Conservation (phyloP, 73 alveolate genomes). For the Tetrahymena malaccensis region DNA sequence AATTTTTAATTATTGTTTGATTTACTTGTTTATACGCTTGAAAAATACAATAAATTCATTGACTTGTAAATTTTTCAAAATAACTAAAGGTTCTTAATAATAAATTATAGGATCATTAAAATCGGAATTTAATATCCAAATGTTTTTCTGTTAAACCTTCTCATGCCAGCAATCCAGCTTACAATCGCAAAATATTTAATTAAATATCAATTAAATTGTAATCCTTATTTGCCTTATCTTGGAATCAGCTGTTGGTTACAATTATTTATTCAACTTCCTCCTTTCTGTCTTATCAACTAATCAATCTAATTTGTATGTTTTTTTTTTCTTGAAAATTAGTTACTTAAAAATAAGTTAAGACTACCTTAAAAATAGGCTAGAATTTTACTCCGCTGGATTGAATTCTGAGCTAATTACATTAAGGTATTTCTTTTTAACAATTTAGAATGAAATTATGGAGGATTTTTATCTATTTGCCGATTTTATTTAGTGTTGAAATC, state of each 20-base stretch:
- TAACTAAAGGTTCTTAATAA: neutral
- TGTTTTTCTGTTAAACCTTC: neutral
- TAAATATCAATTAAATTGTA: neutral
- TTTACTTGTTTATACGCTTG: neutral
- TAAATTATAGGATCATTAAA: neutral
- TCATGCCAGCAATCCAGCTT: neutral
- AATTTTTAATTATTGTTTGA: neutral
- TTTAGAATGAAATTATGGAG: neutral
- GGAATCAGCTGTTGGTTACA: neutral
- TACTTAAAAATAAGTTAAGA: neutral
- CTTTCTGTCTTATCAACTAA: neutral
- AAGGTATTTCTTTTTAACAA: too few species aligned
- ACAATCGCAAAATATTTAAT: neutral
- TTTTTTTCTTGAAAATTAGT: neutral
- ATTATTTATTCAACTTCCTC: too few species aligned
- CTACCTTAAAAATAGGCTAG: neutral
- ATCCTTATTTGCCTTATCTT: neutral
- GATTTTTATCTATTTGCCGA: neutral
- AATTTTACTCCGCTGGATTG: neutral
- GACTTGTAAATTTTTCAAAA: neutral
- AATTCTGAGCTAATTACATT: neutral
- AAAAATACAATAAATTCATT: neutral
- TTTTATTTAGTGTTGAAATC: neutral
- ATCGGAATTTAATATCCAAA: neutral
- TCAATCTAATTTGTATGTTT: too few species aligned